Evolutionary conservation across 139 green algal species (phyloP).

Genomic region (Zygnema circumcarinatum): DNA sequence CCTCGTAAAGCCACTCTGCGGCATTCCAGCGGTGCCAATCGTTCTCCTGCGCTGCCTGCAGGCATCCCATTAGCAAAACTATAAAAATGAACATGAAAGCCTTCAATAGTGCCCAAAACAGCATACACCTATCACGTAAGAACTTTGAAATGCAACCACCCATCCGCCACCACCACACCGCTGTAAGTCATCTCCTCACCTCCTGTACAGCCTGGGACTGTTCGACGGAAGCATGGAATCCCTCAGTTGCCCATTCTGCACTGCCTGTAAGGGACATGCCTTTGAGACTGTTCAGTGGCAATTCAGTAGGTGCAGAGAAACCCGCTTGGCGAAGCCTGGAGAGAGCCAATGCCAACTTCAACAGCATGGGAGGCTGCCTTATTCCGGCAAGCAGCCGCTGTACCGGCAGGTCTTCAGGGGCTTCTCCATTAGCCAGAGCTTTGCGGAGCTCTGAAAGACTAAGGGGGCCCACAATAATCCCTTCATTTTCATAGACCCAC

Average conservation of each 20-base stretch:
- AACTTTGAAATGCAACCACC: no score
- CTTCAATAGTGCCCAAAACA: no score
- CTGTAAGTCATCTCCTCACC: no score
- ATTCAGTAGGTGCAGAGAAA: no score
- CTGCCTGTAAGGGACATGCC: no score
- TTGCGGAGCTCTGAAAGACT: neutral
- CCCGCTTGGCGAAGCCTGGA: neutral
- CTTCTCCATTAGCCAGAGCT: neutral
- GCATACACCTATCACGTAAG: no score
- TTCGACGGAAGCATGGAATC: no score
- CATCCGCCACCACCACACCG: neutral
- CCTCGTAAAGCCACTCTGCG: neutral
- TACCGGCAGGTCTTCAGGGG: neutral
- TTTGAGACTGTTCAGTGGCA: no score
- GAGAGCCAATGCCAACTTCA: slow-evolving; percentile 13
- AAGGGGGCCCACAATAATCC: neutral
- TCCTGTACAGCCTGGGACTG: no score
- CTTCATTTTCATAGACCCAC: neutral
- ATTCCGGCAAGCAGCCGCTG: neutral
- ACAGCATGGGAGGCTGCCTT: neutral
- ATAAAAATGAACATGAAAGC: no score
- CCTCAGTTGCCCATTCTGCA: no score
- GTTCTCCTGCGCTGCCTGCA: neutral
- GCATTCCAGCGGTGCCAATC: neutral
- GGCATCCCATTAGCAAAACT: no score